These are phyloP conservation scores for Lecanicillium sp. DNA, from an alignment of 2,329 filamentous ascomycete species.

Conservation along the genomic window DNA sequence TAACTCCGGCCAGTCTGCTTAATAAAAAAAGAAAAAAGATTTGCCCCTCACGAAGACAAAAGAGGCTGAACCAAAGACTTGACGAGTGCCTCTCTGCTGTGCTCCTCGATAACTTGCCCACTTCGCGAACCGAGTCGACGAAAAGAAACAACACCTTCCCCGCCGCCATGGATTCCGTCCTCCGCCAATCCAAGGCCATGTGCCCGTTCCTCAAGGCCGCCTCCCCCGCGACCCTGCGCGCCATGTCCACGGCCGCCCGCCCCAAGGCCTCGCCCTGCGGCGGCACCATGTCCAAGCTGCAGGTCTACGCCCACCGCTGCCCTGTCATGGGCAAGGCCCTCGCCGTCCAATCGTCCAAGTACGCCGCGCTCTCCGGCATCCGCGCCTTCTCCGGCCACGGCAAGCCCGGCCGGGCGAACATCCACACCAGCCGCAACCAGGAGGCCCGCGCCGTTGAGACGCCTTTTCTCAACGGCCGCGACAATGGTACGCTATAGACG, in stretches of 20 bases:
- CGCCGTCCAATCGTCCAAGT: slow-evolving; percentile 68
- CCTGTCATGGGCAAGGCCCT: slow-evolving; percentile 98
- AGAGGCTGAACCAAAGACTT: neutral
- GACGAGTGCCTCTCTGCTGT: neutral
- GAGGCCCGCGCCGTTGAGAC: slow-evolving; percentile 73
- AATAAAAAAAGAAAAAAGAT: slow-evolving; percentile 2
- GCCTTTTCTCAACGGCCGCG: slow-evolving; percentile 39
- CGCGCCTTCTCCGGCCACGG: slow-evolving; percentile 45
- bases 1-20: neutral
- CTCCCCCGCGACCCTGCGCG: slow-evolving; percentile 82
- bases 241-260: slow-evolving; percentile 71
- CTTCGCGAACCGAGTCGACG: neutral
- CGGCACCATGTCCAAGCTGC: slow-evolving; percentile 93
- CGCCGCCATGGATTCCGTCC: slow-evolving; percentile 75
- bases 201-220: slow-evolving; percentile 97
- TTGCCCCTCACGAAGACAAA: neutral
- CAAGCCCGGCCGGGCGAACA: slow-evolving; percentile 58
- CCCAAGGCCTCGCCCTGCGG: slow-evolving; percentile 66
- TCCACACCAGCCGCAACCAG: slow-evolving; percentile 75
- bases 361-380: slow-evolving; percentile 42
- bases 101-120: too few species aligned
- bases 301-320: slow-evolving; percentile 89
- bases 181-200: slow-evolving; percentile 93
- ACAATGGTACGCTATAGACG: slow-evolving; percentile 47
- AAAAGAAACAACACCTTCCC: neutral